Base-by-base conservation (phyloP, 495 filamentous ascomycete genomes). In the Cladorrhinum samala region DNA sequence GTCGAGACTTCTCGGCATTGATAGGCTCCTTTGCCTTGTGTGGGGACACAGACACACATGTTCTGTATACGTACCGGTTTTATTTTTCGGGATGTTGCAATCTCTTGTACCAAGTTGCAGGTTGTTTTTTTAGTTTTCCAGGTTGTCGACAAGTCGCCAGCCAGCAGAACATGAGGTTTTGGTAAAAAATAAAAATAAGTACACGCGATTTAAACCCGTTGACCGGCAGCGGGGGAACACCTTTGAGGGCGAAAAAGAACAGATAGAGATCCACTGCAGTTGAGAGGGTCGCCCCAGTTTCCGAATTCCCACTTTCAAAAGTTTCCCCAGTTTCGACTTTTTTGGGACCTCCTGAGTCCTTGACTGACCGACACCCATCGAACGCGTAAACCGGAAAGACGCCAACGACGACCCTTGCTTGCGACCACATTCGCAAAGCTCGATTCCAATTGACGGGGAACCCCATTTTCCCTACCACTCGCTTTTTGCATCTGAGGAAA, bases 401-500 rank as follows among this genome's bases (percentile, higher is more conserved):
- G 6, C 30, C 30, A 37, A 14, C 39, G 39, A 41, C 45, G 9
- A 18, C 23, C 24, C 16, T 47, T 30, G 14, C 24, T 23, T 33
- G 24, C 45, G 24, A 27, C 45, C 42, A 44, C 41, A 13, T 21
- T 47, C 23, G 24, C n/a, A 47, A 41, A 14, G 6, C 11, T 6
- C 39, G 5, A 41, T 14, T 7, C 39, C 8, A 41, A 41, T 18
- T 14, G 38, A 49, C 53, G 61, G 58, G 55, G 57, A 61, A 25
- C n/a, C 23, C 33, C 49, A 42, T 20, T 46, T 47, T 59, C 55
- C 61, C 61, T 54, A 55, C 58, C 58, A 49, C 56, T 61, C 58
- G 55, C 53, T 64, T 53, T 33, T 36, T 23, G 52, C 49, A n/a
- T n/a, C n/a, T n/a, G n/a, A n/a, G n/a, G n/a, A n/a, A n/a, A n/a